Evolutionary conservation across 306 rosid genomes (phyloP).

Genomic region (Dalbergia oliveri): DNA sequence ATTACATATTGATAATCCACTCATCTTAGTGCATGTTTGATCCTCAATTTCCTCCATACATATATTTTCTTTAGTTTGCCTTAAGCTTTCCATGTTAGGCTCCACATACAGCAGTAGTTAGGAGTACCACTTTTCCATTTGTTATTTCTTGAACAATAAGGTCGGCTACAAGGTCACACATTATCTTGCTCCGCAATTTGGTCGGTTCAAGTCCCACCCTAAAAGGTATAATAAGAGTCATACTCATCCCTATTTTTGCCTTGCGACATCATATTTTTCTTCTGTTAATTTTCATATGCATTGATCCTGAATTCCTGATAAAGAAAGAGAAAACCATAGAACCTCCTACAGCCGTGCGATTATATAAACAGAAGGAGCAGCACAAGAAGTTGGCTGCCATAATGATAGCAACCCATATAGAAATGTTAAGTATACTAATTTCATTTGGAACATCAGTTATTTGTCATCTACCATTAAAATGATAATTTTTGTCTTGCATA

Average conservation of each 20-base stretch:
- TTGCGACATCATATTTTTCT: neutral
- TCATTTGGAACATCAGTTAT: too few species aligned
- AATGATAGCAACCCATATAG: neutral
- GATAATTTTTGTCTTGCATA: too few species aligned
- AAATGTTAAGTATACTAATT: too few species aligned
- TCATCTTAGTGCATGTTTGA: slow-evolving; percentile 14
- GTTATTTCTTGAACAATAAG: slow-evolving; percentile 13
- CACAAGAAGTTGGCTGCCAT: slow-evolving; percentile 6
- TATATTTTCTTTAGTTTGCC: neutral
- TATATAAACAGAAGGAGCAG: slow-evolving; percentile 13
- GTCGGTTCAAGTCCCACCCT: slow-evolving; percentile 39
- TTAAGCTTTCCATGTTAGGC: slow-evolving; percentile 33
- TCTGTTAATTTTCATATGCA: neutral
- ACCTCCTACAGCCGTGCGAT: neutral
- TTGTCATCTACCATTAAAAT: too few species aligned
- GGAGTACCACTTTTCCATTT: slow-evolving; percentile 6
- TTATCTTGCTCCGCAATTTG: slow-evolving; percentile 30
- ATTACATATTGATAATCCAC: slow-evolving; percentile 12
- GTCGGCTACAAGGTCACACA: slow-evolving; percentile 12
- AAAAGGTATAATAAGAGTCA: slow-evolving; percentile 26
- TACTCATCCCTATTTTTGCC: slow-evolving; percentile 14
- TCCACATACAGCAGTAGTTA: slow-evolving; percentile 6
- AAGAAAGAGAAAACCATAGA: neutral
- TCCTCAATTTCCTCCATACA: slow-evolving; percentile 12
- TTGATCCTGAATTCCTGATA: neutral